Percentiles rank a stretch among this genome's conserved stretches.
Conservation (phyloP, 768 basidiomycete species). For the Mrakia blollopis region DNA sequence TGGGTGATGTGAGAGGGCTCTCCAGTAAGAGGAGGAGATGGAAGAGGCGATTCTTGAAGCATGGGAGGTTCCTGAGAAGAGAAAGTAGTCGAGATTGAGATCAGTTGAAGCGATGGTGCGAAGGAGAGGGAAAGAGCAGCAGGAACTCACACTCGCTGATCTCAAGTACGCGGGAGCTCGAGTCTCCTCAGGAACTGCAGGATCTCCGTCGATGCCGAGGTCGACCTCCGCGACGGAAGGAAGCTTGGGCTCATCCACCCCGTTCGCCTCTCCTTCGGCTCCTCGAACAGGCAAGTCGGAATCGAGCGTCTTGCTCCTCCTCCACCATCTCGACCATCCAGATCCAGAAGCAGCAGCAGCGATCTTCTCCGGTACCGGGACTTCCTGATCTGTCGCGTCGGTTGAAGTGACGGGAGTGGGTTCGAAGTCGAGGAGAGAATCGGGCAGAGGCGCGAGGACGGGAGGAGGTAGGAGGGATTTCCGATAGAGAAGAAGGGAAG, state of each 20-base stretch:
- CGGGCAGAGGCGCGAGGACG: background rate
- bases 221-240: background rate
- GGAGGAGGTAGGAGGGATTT: slow-evolving; percentile 37
- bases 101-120: slow-evolving; percentile 14
- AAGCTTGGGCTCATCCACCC: background rate
- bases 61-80: slow-evolving; percentile 16
- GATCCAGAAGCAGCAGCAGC: slow-evolving; percentile 32
- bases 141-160: slow-evolving; percentile 4
- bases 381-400: background rate
- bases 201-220: background rate
- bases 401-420: background rate
- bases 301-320: slow-evolving; percentile 37
- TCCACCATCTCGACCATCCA: slow-evolving; percentile 46
- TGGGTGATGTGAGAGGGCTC: slow-evolving; percentile 47
- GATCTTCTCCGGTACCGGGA: background rate
- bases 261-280: too few species aligned
- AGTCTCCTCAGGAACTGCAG: background rate
- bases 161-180: background rate
- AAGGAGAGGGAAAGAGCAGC: background rate
- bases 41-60: slow-evolving; percentile 7
- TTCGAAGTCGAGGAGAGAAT: slow-evolving; percentile 2
- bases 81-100: background rate
- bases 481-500: slow-evolving; percentile 68
- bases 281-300: slow-evolving; percentile 6
- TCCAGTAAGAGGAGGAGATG: slow-evolving; percentile 13